Conservation (phyloP, 768 basidiomycete species). For the Lentinus tigrinus region DNA sequence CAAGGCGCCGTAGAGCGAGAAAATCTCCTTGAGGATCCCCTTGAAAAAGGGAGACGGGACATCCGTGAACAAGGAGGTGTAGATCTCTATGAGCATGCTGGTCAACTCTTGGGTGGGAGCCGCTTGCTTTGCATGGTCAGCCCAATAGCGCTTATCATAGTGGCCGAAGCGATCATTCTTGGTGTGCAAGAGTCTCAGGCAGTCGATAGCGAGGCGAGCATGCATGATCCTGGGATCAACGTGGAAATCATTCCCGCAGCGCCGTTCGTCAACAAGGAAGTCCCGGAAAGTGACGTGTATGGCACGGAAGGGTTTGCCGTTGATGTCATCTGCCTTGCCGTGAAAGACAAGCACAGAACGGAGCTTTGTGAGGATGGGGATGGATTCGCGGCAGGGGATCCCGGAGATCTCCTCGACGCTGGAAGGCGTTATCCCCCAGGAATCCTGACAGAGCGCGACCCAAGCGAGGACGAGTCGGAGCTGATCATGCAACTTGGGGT, state of each 20-base stretch:
- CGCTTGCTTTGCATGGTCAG: no score
- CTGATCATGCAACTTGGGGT: background rate
- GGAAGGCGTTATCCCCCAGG: background rate
- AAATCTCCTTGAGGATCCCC: no score
- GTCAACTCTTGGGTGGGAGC: no score
- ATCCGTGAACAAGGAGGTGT: no score
- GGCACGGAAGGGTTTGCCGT: background rate
- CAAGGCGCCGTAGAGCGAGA: no score
- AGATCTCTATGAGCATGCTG: no score
- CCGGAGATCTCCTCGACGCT: background rate
- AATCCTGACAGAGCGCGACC: background rate
- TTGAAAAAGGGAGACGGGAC: no score
- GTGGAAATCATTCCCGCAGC: background rate
- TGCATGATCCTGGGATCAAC: background rate
- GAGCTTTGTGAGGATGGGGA: background rate
- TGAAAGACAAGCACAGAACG: background rate
- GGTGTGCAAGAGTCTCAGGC: no score
- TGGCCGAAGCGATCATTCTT: background rate
- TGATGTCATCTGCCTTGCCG: background rate
- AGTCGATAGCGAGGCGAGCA: background rate
- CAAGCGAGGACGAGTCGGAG: background rate
- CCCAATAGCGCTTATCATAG: no score
- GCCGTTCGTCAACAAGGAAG: background rate
- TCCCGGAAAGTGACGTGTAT: conserved; percentile 1
- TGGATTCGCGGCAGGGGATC: background rate